These are phyloP conservation scores for Cladosporium sp. DNA, from an alignment of 2,329 filamentous ascomycete species.

Conservation along the genomic window DNA sequence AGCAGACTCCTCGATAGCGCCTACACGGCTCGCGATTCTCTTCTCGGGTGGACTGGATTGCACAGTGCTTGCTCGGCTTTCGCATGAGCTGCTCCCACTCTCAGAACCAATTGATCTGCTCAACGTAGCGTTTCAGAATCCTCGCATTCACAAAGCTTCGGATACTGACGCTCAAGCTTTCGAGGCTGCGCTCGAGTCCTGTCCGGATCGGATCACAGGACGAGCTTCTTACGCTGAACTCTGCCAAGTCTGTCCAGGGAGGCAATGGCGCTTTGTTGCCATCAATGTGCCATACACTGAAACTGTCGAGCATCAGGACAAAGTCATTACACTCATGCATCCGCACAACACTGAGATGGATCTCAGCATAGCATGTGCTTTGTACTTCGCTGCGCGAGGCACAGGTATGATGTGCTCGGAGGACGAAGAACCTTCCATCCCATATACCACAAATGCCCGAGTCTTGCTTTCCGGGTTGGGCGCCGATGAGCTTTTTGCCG, in stretches of 20 bases:
- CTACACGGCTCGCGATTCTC: constrained; percentile 67
- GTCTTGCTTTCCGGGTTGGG: constrained; percentile 90
- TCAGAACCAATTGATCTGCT: constrained; percentile 78
- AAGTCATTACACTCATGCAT: constrained; percentile 75
- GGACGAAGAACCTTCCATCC: constrained; percentile 18
- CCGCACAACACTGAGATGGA: constrained; percentile 99
- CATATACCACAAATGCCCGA: constrained; percentile 70
- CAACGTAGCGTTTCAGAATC: constrained; percentile 97
- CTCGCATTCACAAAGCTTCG: constrained; percentile 57
- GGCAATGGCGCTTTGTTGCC: constrained; percentile 81
- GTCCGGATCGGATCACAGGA: constrained; percentile 87
- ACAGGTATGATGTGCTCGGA: constrained; percentile 36
- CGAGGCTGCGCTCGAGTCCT: constrained; percentile 68
- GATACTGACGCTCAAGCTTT: constrained; percentile 31
- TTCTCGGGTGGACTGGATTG: constrained; percentile 97
- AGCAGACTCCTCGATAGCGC: constrained; percentile 37
- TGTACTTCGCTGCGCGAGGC: constrained; percentile 93
- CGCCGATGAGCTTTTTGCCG: constrained; percentile 93
- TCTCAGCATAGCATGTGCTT: constrained; percentile 84
- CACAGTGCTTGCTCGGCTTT: constrained; percentile 78
- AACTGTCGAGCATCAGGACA: constrained; percentile 66
- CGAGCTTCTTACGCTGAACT: constrained; percentile 79
- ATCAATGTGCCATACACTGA: constrained; percentile 82
- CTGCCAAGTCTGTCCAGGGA: constrained; percentile 64
- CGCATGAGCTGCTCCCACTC: constrained; percentile 71